Evolutionary conservation across 768 basidiomycete species (phyloP).

Genomic region (Trametes maxima): DNA sequence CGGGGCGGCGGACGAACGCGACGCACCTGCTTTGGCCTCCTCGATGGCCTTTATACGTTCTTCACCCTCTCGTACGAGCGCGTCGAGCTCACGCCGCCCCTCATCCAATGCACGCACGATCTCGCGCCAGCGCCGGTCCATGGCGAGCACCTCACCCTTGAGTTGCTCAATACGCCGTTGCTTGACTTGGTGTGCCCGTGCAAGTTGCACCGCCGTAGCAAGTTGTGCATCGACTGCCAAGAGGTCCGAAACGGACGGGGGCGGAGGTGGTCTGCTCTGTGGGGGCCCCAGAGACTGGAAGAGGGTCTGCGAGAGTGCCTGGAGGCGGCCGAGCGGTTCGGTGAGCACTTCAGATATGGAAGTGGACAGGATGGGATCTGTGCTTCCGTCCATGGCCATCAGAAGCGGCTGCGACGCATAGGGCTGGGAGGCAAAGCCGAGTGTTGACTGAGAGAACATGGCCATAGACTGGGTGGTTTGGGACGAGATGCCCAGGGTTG

Average conservation of each 20-base stretch:
- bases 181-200: conserved; percentile 72
- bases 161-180: conserved; percentile 74
- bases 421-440: not conserved
- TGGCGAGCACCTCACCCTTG: conserved; percentile 66
- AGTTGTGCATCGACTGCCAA: conserved; percentile 63
- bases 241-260: conserved; percentile 59
- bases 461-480: conserved; percentile 6
- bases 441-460: conserved; percentile 6
- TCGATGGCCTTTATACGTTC: conserved; percentile 69
- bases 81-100: conserved; percentile 70
- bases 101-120: conserved; percentile 66
- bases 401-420: conserved; percentile 4
- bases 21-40: conserved; percentile 68
- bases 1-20: not conserved
- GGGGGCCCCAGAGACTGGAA: conserved; percentile 74
- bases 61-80: conserved; percentile 74
- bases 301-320: conserved; percentile 64
- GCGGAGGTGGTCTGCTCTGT: conserved; percentile 62
- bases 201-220: conserved; percentile 64
- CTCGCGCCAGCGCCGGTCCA: conserved; percentile 69
- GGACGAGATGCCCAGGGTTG: not conserved
- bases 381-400: not conserved
- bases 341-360: conserved; percentile 69
- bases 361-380: not conserved
- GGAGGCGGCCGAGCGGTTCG: conserved; percentile 61